Evolutionary conservation across 2,329 filamentous ascomycete species (phyloP).

Genomic region (Fusarium sp.): DNA sequence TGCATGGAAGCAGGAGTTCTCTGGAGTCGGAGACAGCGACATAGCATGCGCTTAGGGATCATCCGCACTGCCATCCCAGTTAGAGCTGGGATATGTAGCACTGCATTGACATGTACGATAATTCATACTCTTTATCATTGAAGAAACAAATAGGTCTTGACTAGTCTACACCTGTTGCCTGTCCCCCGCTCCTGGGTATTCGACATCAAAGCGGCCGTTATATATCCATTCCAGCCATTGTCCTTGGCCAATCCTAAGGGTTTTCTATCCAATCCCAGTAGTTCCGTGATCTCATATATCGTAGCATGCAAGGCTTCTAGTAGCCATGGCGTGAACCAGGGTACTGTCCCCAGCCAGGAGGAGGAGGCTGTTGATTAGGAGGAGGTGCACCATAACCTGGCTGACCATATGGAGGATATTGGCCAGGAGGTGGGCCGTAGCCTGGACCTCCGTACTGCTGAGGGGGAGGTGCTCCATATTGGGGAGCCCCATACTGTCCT

Average conservation of each 20-base stretch:
- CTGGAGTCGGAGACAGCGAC: constrained; percentile 25
- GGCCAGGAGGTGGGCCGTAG: constrained; percentile 35
- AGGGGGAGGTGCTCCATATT: constrained; percentile 47
- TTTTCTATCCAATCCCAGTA: constrained; percentile 13
- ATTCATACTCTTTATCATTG: constrained; percentile 13
- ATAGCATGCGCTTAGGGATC: constrained; percentile 24
- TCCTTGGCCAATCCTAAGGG: constrained; percentile 8
- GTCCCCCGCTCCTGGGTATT: constrained; percentile 23
- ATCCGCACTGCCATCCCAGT: constrained; percentile 16
- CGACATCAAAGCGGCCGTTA: constrained; percentile 37
- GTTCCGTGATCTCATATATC: neutral
- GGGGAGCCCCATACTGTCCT: constrained; percentile 46
- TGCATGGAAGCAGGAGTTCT: constrained; percentile 44
- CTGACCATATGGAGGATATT: constrained; percentile 37
- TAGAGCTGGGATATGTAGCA: constrained; percentile 5
- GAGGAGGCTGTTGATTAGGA: constrained; percentile 38
- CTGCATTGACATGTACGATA: constrained; percentile 18
- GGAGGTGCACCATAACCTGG: constrained; percentile 38
- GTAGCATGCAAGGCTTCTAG: constrained; percentile 23
- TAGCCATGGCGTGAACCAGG: constrained; percentile 54
- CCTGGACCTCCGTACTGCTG: constrained; percentile 47
- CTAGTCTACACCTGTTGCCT: constrained; percentile 7
- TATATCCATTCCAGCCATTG: constrained; percentile 18
- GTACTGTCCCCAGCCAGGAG: constrained; percentile 52
- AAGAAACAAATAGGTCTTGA: constrained; percentile 21